A percentile compares a stretch with the other conserved stretches of the same genome.
phyloP scores from a whole-genome alignment of 148 eudicot species.

The Fallopia convolvulus region DNA sequence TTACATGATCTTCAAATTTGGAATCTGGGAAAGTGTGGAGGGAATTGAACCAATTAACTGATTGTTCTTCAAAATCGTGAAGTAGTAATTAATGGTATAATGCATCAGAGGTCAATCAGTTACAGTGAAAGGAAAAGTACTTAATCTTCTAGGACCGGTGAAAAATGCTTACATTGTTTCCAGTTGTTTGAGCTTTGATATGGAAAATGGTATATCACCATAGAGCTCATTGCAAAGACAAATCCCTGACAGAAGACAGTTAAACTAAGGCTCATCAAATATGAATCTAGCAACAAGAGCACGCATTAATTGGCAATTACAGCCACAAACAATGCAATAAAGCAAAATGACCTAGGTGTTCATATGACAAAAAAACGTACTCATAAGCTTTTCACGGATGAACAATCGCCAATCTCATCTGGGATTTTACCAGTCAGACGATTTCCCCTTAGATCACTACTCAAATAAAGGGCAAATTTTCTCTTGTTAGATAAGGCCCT shows the following conservation, averaged over 20 bases:
- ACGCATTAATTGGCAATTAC: neutral
- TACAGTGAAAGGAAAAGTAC: conserved; percentile 1
- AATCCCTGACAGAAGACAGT: conserved; percentile 43
- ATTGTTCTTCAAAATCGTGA: conserved; percentile 80
- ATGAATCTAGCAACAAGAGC: neutral
- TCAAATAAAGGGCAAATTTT: conserved; percentile 1
- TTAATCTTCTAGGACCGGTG: neutral
- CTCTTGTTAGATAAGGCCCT: neutral
- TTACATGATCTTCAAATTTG: conserved; percentile 79
- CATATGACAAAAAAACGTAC: conserved; percentile 15
- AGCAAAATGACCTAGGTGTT: neutral
- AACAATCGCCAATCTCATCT: conserved; percentile 96
- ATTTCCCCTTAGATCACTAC: conserved; percentile 83
- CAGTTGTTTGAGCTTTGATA: conserved; percentile 85
- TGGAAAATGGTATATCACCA: conserved; percentile 90
- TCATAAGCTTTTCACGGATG: conserved; percentile 60
- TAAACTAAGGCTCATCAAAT: neutral
- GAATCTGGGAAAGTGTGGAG: conserved; percentile 95
- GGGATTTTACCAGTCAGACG: conserved; percentile 84
- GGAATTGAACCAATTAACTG: conserved; percentile 90
- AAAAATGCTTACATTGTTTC: conserved; percentile 60
- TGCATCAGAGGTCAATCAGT: neutral
- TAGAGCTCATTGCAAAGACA: conserved; percentile 67
- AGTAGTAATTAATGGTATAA: neutral
- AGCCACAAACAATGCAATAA: neutral